These are phyloP conservation scores for Triadica sebifera DNA, from an alignment of 345 rosid species.

Conservation along the genomic window DNA sequence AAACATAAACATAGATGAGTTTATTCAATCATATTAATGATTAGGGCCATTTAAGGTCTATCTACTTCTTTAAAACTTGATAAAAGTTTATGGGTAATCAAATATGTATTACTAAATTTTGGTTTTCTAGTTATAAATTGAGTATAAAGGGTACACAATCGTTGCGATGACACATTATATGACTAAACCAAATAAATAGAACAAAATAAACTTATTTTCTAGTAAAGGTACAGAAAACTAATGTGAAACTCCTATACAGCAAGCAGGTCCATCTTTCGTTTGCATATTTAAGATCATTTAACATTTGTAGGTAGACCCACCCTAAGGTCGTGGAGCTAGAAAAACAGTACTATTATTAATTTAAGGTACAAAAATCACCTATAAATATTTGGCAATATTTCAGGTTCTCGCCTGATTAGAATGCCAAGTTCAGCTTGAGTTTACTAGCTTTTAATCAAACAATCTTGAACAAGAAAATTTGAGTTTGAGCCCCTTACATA, in stretches of 20 bases:
- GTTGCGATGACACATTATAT: background rate
- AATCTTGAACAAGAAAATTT: background rate
- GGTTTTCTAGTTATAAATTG: background rate
- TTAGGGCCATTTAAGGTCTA: background rate
- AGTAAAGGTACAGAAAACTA: background rate
- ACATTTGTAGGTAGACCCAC: background rate
- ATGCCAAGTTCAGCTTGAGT: background rate
- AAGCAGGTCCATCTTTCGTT: background rate
- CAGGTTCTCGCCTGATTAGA: background rate
- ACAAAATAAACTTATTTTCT: background rate
- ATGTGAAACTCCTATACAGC: background rate
- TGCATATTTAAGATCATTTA: background rate
- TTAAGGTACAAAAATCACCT: background rate
- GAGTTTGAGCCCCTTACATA: background rate
- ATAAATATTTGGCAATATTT: background rate
- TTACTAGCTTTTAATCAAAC: background rate
- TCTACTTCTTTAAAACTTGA: background rate
- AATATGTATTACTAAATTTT: background rate
- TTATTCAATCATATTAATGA: background rate
- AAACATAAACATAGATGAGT: background rate
- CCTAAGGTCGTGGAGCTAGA: background rate
- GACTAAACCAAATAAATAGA: background rate
- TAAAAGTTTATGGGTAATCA: background rate
- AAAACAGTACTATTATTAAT: background rate
- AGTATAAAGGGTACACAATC: background rate